Percentiles rank a stretch among this genome's conserved stretches.
These are phyloP conservation scores for Climacium dendroides DNA, from an alignment of 225 moss, liverwort and hornwort species.

Conservation along the genomic window DNA sequence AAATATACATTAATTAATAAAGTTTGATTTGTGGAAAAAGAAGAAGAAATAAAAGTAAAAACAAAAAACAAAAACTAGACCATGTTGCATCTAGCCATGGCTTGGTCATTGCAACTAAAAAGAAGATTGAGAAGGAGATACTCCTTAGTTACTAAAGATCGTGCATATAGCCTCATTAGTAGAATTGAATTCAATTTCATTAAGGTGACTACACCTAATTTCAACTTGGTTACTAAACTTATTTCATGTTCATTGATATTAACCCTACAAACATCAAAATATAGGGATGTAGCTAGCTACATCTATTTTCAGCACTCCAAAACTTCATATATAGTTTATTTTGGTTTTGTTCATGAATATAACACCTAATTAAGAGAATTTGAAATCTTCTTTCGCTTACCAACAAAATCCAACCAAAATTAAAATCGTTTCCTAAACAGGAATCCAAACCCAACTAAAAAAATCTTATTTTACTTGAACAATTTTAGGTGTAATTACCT, in stretches of 20 bases:
- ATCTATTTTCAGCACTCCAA: neutral
- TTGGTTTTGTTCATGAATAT: neutral
- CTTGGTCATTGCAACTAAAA: neutral
- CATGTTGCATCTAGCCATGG: fast-evolving
- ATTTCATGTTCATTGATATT: neutral
- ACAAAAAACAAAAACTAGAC: fast-evolving
- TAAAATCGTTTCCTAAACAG: too few relatives aligned
- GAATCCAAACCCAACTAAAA: too few relatives aligned
- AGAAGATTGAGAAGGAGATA: too few relatives aligned
- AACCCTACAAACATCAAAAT: neutral
- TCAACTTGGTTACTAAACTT: neutral
- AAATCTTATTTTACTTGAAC: too few relatives aligned
- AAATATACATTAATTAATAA: neutral
- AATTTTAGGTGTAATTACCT: neutral
- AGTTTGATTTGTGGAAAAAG: neutral
- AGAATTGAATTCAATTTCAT: neutral
- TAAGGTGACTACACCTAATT: fast-evolving
- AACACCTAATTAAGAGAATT: neutral
- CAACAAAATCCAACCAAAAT: neutral
- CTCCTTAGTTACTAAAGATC: neutral
- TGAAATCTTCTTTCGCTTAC: fast-evolving
- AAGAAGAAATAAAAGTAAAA: neutral
- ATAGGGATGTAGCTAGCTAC: fast-evolving
- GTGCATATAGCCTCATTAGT: neutral
- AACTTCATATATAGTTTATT: neutral